A percentile compares a stretch with the other conserved stretches of the same genome.
Conservation (phyloP, 2,329 filamentous ascomycete species). For the Botrytis pseudocinerea region DNA sequence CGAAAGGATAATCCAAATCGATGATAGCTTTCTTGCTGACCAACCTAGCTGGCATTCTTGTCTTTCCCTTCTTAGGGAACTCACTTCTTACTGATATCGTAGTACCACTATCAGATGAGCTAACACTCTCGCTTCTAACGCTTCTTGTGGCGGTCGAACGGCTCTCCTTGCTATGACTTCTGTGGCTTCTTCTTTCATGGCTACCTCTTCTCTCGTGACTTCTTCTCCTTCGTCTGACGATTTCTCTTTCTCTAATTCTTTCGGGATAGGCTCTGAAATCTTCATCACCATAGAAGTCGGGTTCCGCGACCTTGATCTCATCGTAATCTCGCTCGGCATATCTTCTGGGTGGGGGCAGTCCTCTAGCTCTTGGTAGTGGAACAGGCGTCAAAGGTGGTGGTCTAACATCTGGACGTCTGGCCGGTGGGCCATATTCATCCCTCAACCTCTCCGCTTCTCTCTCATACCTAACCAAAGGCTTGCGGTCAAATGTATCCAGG, state of each 20-base stretch:
- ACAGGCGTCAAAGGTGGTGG: slow-evolving; percentile 56
- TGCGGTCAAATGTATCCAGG: slow-evolving; percentile 85
- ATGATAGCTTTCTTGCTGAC: slow-evolving; percentile 79
- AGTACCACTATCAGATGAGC: slow-evolving; percentile 48
- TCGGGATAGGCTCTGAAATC: slow-evolving; percentile 65
- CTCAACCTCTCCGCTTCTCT: slow-evolving; percentile 43
- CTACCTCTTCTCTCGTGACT: slow-evolving; percentile 36
- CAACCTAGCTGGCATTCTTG: slow-evolving; percentile 77
- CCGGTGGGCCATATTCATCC: slow-evolving; percentile 62
- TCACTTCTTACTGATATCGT: slow-evolving; percentile 54
- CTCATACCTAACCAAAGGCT: slow-evolving; percentile 55
- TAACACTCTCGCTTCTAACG: slow-evolving; percentile 44
- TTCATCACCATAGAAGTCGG: slow-evolving; percentile 69
- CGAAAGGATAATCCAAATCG: slow-evolving; percentile 81
- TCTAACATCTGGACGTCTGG: slow-evolving; percentile 47
- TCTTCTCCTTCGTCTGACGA: slow-evolving; percentile 49
- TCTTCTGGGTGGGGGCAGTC: slow-evolving; percentile 58
- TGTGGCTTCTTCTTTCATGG: slow-evolving; percentile 37
- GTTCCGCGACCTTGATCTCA: slow-evolving; percentile 67
- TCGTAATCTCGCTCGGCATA: slow-evolving; percentile 61
- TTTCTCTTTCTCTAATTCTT: slow-evolving; percentile 61
- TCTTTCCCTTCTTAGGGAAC: slow-evolving; percentile 84
- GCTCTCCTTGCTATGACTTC: slow-evolving; percentile 36
- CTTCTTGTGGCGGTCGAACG: slow-evolving; percentile 33
- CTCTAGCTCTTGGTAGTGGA: slow-evolving; percentile 65